Evolutionary conservation across 208 protist genomes (phyloP).

Genomic region (Plasmodiophora brassicae): DNA sequence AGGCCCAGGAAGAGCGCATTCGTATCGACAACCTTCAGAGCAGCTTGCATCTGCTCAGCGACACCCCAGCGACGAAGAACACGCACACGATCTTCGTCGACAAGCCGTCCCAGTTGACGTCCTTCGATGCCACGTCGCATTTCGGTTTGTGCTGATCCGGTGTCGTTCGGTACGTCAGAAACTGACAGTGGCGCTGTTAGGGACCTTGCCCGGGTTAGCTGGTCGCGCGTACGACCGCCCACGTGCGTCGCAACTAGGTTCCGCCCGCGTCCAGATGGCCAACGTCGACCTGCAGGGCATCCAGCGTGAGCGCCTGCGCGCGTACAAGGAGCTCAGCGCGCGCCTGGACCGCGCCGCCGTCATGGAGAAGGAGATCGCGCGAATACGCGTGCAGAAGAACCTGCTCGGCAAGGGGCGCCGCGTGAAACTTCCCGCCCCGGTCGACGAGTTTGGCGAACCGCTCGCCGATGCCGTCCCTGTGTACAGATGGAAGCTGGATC

Average conservation of each 20-base stretch:
- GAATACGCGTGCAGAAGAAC: not conserved
- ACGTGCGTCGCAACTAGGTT: not conserved
- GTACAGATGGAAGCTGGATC: not conserved
- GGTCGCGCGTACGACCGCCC: not conserved
- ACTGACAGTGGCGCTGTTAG: too few relatives aligned
- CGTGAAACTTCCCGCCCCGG: not conserved
- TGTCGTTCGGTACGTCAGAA: too few relatives aligned
- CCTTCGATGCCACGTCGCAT: not conserved
- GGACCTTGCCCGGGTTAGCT: not conserved
- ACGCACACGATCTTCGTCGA: constrained; percentile 11
- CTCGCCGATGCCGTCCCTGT: not conserved
- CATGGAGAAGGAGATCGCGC: not conserved
- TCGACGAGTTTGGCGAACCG: not conserved
- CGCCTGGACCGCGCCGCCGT: not conserved
- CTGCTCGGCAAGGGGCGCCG: not conserved
- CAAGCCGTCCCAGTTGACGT: not conserved
- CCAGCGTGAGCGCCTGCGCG: not conserved
- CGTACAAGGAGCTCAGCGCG: not conserved
- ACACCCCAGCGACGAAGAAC: not conserved
- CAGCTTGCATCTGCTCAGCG: not conserved
- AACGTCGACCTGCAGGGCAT: not conserved
- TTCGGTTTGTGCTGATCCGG: too few relatives aligned
- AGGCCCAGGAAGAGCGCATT: constrained; percentile 9
- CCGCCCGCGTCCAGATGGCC: too few relatives aligned
- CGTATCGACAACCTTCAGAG: constrained; percentile 15